Base-by-base conservation (phyloP, 768 basidiomycete genomes). In the Hericium rajendrae region DNA sequence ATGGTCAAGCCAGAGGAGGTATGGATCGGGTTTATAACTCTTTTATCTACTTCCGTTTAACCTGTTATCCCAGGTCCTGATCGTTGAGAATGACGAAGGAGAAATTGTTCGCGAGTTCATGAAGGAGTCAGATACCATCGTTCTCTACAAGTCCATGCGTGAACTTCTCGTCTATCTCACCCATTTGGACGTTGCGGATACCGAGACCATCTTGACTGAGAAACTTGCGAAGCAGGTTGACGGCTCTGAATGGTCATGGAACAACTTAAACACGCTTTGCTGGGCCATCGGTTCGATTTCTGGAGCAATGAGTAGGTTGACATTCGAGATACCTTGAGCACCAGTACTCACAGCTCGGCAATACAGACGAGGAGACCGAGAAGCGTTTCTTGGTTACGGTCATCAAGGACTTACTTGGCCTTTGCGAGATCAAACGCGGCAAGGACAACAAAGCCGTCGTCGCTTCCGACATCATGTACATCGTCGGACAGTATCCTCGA, bases 1-100 rank as follows among this genome's bases (percentile, higher is more conserved):
- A 99, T 99, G 97, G 97, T 97, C 62, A 99, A 98, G 70, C 97
- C 97, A 4, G 97, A 99, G 71, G 97, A 99, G 82, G 95, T 93
- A 59, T 41, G 79, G 69, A 32, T 6, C 32, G 9, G 32, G 32
- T 32, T 2, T 0, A 32, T 16, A 54, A 51, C 38, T 24, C 22
- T 5, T 28, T 26, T 20, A 28, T 38, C 37, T 40, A 16, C 22
- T 53, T 39, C 57, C 22, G 38, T 43, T 40, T 38, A 28, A 40
- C n/a, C 6, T 51, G 18, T 48, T 50, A 24, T 58, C 12, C 16
- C 55, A 97, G 94, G 94, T 98, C 6, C 77, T 99, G 51, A 94
- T 98, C 62, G 97, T 97, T 24, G 97, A 98, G 73, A 98, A 99
- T 66, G 97, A 99, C 61, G 97, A 99, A 71, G 97, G 97, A 58